A percentile compares a stretch with the other conserved stretches of the same genome.
Evolutionary conservation across 371 early-diverging fungal genomes (phyloP).

Genomic region (Rhizopus delemar): DNA sequence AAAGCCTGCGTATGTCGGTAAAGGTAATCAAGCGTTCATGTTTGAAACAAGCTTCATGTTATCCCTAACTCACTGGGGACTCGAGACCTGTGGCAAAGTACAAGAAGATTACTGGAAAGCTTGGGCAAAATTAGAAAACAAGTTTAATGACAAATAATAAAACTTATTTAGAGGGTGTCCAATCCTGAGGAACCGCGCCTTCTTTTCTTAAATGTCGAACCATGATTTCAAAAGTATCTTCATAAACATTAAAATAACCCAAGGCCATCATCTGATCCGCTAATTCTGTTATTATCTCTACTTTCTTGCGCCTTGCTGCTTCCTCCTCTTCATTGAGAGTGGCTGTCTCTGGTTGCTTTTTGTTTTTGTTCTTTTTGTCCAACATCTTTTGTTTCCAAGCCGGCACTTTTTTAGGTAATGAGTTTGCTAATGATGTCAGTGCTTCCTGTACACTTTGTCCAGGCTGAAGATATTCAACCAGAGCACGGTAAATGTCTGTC

Average conservation of each 20-base stretch:
- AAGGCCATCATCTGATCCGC: constrained; percentile 77
- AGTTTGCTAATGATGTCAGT: constrained; percentile 61
- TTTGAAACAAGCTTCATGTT: constrained; percentile 89
- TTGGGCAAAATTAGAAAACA: constrained; percentile 65
- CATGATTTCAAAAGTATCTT: constrained; percentile 76
- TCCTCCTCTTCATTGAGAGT: constrained; percentile 44
- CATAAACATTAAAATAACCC: constrained; percentile 73
- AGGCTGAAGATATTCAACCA: constrained; percentile 68
- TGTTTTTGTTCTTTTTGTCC: constrained; percentile 65
- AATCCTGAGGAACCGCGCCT: constrained; percentile 63
- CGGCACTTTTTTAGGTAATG: constrained; percentile 54
- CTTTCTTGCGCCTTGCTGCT: constrained; percentile 40
- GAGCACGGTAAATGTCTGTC: constrained; percentile 56
- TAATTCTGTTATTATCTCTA: constrained; percentile 71
- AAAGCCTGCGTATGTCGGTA: constrained; percentile 78
- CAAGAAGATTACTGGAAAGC: constrained; percentile 80
- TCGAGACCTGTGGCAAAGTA: constrained; percentile 68
- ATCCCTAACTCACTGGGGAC: constrained; percentile 83
- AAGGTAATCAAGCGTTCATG: constrained; percentile 92
- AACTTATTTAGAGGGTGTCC: constrained; percentile 45
- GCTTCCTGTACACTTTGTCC: constrained; percentile 74
- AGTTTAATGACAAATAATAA: constrained; percentile 38
- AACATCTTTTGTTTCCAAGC: constrained; percentile 56
- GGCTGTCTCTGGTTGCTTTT: constrained; percentile 20
- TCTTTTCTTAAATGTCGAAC: constrained; percentile 68